These are phyloP conservation scores for Thalassiosira sp. DNA, from an alignment of 352 stramenopile genomes.

Conservation along the genomic window DNA sequence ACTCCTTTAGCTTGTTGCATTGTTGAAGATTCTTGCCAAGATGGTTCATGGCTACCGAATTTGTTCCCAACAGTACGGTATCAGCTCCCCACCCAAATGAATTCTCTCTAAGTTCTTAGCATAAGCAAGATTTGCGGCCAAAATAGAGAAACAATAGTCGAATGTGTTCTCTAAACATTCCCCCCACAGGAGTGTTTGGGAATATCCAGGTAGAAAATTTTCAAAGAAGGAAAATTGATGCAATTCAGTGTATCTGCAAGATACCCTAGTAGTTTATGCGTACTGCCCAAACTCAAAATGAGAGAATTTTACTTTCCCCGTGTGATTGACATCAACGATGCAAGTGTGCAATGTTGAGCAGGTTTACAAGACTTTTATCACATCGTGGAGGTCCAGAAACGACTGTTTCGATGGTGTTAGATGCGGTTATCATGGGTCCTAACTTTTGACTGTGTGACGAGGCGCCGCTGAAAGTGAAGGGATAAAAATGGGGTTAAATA, in stretches of 20 bases:
- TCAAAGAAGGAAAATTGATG: not conserved
- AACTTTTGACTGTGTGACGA: no score
- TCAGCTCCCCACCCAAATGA: not conserved
- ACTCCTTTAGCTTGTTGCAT: not conserved
- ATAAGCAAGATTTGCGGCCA: not conserved
- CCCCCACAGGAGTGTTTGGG: not conserved
- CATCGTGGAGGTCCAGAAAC: not conserved
- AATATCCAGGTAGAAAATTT: not conserved
- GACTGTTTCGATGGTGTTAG: constrained; percentile 9
- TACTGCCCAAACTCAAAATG: constrained; percentile 4
- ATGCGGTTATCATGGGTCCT: not conserved
- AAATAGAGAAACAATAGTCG: constrained; percentile 7
- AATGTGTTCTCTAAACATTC: not conserved
- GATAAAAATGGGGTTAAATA: no score
- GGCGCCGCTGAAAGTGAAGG: no score
- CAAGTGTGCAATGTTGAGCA: not conserved
- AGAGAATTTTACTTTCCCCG: constrained; percentile 15
- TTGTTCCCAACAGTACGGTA: not conserved
- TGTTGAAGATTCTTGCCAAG: not conserved
- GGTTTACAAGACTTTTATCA: not conserved
- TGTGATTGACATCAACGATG: not conserved
- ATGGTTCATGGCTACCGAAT: not conserved
- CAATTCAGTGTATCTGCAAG: not conserved
- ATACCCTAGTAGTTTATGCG: not conserved
- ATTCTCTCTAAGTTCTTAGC: not conserved